Conservation (phyloP, 1,284 basidiomycete genomes). For the Ganoderma lucidum region DNA sequence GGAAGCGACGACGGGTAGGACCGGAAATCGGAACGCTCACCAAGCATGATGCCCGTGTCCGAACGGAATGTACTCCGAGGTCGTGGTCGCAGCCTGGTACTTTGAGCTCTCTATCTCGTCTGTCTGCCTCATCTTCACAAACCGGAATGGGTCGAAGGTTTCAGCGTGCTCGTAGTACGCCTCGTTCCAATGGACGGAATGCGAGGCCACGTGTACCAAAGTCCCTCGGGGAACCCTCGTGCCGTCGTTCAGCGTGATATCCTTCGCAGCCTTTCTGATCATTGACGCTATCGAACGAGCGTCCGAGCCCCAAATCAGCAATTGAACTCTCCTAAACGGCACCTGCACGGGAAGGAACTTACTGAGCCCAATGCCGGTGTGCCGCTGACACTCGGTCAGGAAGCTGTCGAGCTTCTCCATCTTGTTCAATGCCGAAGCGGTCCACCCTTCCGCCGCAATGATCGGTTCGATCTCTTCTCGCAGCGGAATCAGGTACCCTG, state of each 20-base stretch:
- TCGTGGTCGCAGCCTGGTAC: slow-evolving; percentile 43
- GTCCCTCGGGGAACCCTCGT: slow-evolving; percentile 51
- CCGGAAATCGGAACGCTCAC: slow-evolving; percentile 7
- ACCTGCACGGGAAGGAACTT: too few relatives aligned
- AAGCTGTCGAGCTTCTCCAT: slow-evolving; percentile 62
- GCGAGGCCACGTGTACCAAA: slow-evolving; percentile 48
- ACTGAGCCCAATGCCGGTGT: slow-evolving; percentile 14
- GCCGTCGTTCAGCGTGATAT: slow-evolving; percentile 50
- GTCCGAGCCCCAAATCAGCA: too few relatives aligned
- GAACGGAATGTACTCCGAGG: slow-evolving; percentile 34
- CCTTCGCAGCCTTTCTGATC: slow-evolving; percentile 38
- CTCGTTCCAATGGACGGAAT: slow-evolving; percentile 49
- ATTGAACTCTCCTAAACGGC: too few relatives aligned
- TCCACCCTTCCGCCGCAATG: slow-evolving; percentile 48
- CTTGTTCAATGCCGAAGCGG: slow-evolving; percentile 49
- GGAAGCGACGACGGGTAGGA: too few relatives aligned
- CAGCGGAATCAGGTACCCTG: slow-evolving; percentile 43
- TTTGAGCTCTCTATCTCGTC: slow-evolving; percentile 19
- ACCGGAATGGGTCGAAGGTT: slow-evolving; percentile 54
- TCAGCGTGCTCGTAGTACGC: slow-evolving; percentile 48
- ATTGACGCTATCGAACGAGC: slow-evolving; percentile 17
- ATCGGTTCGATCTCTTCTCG: slow-evolving; percentile 53
- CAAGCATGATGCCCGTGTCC: slow-evolving; percentile 36
- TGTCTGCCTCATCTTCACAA: slow-evolving; percentile 46
- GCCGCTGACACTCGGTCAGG: slow-evolving; percentile 54